Conservation (phyloP, 169 alveolate genomes). For the Amoebophrya sp. region DNA sequence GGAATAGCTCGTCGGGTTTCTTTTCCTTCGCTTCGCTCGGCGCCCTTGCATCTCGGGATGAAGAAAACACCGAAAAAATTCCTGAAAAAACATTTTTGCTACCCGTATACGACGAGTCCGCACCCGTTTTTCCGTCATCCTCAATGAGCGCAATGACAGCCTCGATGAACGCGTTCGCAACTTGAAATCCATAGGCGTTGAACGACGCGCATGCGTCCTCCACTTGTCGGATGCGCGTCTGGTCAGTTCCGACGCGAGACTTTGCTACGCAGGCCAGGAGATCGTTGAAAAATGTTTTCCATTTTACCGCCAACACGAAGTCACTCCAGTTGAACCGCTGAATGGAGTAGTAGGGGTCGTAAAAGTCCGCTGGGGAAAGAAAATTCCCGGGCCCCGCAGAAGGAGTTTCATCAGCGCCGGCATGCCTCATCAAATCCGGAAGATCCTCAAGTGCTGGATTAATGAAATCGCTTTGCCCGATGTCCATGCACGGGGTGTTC, state of each 20-base stretch:
- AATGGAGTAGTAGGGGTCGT: background rate
- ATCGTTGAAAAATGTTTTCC: background rate
- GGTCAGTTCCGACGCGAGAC: background rate
- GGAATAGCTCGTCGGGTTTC: too few relatives aligned
- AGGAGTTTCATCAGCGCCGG: background rate
- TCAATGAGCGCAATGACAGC: too few relatives aligned
- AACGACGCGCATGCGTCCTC: too few relatives aligned
- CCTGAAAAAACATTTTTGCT: too few relatives aligned
- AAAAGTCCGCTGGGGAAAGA: background rate
- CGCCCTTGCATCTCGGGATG: too few relatives aligned
- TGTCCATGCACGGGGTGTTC: background rate
- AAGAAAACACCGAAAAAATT: too few relatives aligned
- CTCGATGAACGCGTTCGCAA: too few relatives aligned
- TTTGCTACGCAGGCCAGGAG: background rate
- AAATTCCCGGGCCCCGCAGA: background rate
- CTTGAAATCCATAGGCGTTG: too few relatives aligned
- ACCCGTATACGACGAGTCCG: too few relatives aligned
- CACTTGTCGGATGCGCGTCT: too few relatives aligned
- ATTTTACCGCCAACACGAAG: background rate
- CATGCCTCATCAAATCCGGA: background rate
- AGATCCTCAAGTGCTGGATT: background rate
- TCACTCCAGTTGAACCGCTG: background rate
- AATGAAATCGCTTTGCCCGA: background rate
- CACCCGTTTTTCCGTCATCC: too few relatives aligned
- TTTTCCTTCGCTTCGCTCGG: too few relatives aligned